Base-by-base conservation (phyloP, 78 protist genomes). In the Dictyostelium brefeldianum region DNA sequence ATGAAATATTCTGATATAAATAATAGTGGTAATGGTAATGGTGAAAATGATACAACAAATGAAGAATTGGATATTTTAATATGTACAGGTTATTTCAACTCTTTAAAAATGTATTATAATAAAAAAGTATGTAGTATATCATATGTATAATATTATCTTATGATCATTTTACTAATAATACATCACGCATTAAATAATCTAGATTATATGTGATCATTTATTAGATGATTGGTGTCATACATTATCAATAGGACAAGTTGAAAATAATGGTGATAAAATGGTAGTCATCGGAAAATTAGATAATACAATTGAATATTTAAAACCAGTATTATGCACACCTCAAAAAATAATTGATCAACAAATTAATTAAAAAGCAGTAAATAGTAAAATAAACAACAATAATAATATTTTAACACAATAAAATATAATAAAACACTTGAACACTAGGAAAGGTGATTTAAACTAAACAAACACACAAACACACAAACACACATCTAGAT, bases 211-310 rank as follows among this genome's bases (percentile, higher is more conserved):
- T 6, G 84, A 87, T 12, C 67, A 87, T 77, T 25, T 43, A n/a
- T 48, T 70, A 69, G 93, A 87, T 57, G 93, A 87, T 77, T 87
- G 93, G 93, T 43, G 78, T 22, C 78, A 77, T 18, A 87, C 93
- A 1, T 47, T 80, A 11, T 56, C 75, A 43, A 62, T 62, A 8
- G 87, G 87, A 43, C 47, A 46, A 56, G 75, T 62, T 0, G 87
- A 62, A 46, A 80, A 80, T 46, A 62, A 12, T 80, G 75, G 73
- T 46, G 87, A 80, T 56, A 62, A 22, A 14, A 56, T 29, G 15
- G 47, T 80, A 25, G 87, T 80, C 3, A 25, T 80, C 46, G 87
- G 87, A 5, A 80, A 62, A 80, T 62, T 80, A 46, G 47, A 80
- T 62, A 78, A 78, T 36, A 54, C 83, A 14, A 78, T 78, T 18